A percentile compares a stretch with the other conserved stretches of the same genome.
Conservation (phyloP, 768 basidiomycete species). For the Naematelia aurantialba region DNA sequence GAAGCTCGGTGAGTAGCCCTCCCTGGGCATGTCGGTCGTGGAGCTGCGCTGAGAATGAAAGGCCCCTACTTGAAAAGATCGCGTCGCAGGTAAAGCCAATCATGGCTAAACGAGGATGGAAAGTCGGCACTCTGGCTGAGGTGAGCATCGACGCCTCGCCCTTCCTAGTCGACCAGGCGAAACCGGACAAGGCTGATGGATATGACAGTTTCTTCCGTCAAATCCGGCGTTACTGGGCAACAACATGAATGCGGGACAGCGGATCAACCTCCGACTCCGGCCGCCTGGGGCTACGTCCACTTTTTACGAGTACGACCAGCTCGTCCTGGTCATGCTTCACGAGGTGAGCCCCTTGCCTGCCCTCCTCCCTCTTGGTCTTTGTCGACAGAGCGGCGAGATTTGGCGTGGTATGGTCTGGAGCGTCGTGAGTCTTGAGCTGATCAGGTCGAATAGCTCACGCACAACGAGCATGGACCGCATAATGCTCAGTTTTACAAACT, state of each 20-base stretch:
- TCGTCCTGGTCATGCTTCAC: conserved; percentile 83
- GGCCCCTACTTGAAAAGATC: conserved; percentile 43
- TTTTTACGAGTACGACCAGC: conserved; percentile 69
- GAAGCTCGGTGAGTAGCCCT: conserved; percentile 35
- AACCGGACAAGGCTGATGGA: not conserved
- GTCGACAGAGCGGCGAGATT: not conserved
- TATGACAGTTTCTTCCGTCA: conserved; percentile 37
- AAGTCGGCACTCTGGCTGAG: conserved; percentile 50
- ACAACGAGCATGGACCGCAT: conserved; percentile 84
- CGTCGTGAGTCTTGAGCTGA: conserved; percentile 5
- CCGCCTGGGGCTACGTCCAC: conserved; percentile 65
- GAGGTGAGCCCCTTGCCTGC: conserved; percentile 67
- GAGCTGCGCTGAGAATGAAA: not conserved
- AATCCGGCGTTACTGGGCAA: conserved; percentile 37
- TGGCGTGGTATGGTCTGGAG: not conserved
- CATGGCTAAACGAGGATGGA: conserved; percentile 81
- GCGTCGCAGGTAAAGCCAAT: conserved; percentile 76
- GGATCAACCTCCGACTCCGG: conserved; percentile 78
- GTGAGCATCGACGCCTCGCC: too few species aligned
- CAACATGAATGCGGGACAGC: conserved; percentile 67
- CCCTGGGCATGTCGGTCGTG: not conserved
- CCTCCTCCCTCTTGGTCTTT: not conserved
- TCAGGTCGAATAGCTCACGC: conserved; percentile 71
- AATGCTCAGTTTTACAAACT: conserved; percentile 58
- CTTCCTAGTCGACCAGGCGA: conserved; percentile 1